phyloP scores from a whole-genome alignment of 441 rosid species.

The Metrosideros polymorpha region DNA sequence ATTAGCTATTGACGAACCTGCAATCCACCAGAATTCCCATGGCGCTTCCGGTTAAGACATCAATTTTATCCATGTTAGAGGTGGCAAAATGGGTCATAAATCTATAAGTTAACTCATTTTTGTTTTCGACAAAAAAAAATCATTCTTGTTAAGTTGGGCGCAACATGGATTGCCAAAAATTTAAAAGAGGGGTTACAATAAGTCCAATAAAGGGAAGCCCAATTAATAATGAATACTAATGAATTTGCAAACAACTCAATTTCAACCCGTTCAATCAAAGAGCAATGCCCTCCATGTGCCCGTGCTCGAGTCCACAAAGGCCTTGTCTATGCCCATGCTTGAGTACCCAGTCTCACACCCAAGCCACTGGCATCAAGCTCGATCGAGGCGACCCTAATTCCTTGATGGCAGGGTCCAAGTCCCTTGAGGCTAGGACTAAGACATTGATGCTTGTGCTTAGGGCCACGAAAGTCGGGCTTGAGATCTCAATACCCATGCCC shows the following conservation, averaged over 20 bases:
- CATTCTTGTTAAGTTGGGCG: background rate
- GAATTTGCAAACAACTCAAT: background rate
- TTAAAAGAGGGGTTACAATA: background rate
- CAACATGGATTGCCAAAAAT: background rate
- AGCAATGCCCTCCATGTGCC: background rate
- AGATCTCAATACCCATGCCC: background rate
- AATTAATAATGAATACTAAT: background rate
- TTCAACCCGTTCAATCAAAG: background rate
- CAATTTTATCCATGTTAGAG: slow-evolving; percentile 25
- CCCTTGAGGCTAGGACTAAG: background rate
- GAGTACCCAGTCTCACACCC: too few relatives aligned
- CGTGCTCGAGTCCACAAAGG: too few relatives aligned
- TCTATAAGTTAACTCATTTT: background rate
- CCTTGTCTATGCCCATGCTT: too few relatives aligned
- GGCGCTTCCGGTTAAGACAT: slow-evolving; percentile 24
- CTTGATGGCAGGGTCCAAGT: background rate
- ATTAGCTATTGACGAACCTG: slow-evolving; percentile 25
- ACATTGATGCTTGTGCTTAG: background rate
- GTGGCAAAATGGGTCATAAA: background rate
- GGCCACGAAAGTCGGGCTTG: background rate
- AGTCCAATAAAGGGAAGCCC: background rate
- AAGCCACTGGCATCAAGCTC: too few relatives aligned
- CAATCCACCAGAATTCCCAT: slow-evolving; percentile 40
- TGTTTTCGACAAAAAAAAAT: too few relatives aligned
- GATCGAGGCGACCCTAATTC: background rate